A percentile compares a stretch with the other conserved stretches of the same genome.
Evolutionary conservation across 371 early-diverging fungal species (phyloP).

Genomic region (Mortierella sp.): DNA sequence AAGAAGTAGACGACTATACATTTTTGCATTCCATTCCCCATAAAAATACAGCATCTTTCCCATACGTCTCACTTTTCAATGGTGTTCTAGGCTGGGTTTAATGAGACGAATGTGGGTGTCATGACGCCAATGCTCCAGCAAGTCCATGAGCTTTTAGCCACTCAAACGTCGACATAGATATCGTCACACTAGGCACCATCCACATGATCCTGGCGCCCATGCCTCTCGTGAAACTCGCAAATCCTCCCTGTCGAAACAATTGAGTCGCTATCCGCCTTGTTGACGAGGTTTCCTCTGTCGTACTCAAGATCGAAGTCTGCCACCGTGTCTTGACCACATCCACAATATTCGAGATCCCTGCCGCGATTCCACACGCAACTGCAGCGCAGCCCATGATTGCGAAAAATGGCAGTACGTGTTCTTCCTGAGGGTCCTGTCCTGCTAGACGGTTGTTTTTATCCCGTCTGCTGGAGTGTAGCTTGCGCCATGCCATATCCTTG

Average conservation of each 20-base stretch:
- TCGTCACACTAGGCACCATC: conserved; percentile 78
- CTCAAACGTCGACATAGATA: conserved; percentile 85
- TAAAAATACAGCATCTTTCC: not conserved
- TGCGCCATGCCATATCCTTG: conserved; percentile 62
- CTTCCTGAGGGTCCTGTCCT: conserved; percentile 13
- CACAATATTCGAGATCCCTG: conserved; percentile 74
- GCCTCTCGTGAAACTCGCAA: conserved; percentile 74
- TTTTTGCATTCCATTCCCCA: not conserved
- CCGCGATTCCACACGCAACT: conserved; percentile 72
- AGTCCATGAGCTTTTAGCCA: conserved; percentile 65
- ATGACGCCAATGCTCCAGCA: not conserved
- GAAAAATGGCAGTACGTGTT: conserved; percentile 58
- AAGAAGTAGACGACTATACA: conserved; percentile 32
- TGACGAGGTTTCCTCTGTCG: conserved; percentile 41
- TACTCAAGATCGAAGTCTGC: conserved; percentile 70
- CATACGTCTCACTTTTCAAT: no score
- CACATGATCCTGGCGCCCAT: conserved; percentile 76
- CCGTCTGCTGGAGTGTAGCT: not conserved
- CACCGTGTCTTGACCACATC: conserved; percentile 90
- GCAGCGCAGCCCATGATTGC: conserved; percentile 73
- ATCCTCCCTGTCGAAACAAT: conserved; percentile 72
- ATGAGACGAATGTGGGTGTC: not conserved
- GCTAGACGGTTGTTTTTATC: not conserved
- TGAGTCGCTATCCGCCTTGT: conserved; percentile 61
- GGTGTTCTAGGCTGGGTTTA: not conserved